Conservation (phyloP, 805 yeast genomes). For the Candida methanosorbosa region DNA sequence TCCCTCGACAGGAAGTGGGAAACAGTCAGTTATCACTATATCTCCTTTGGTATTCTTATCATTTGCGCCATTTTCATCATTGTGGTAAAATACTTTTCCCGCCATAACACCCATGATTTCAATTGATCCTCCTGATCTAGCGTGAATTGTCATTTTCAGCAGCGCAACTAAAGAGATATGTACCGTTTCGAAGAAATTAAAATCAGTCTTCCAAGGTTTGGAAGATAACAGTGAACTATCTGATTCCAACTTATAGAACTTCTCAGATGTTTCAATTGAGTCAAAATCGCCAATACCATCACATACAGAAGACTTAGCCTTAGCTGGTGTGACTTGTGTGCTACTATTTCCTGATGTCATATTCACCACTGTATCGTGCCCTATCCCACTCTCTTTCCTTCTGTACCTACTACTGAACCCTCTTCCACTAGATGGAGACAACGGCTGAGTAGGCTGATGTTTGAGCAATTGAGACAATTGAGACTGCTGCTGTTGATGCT, state of each 20-base stretch:
- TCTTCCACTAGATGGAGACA: too few relatives aligned
- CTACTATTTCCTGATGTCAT: too few relatives aligned
- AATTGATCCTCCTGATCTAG: constrained; percentile 73
- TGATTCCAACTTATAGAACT: neutral
- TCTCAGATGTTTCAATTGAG: neutral
- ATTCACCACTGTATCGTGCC: too few relatives aligned
- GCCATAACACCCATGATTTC: constrained; percentile 96
- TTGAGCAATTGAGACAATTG: too few relatives aligned
- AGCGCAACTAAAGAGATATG: constrained; percentile 65
- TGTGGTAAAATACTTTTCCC: constrained; percentile 64
- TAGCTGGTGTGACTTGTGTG: too few relatives aligned
- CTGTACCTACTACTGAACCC: too few relatives aligned
- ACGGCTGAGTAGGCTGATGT: too few relatives aligned
- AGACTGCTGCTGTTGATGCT: too few relatives aligned
- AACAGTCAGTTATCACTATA: constrained; percentile 71
- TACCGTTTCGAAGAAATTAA: constrained; percentile 52
- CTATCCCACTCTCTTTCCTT: too few relatives aligned
- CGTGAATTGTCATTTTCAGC: constrained; percentile 70
- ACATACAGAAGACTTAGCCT: too few relatives aligned
- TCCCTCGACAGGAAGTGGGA: constrained; percentile 88
- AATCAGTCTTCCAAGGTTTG: constrained; percentile 51
- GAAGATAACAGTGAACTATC: neutral
- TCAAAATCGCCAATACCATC: too few relatives aligned
- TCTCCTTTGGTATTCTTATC: constrained; percentile 29
- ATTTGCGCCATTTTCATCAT: too few relatives aligned